Conservation (phyloP, 2,329 filamentous ascomycete species). For the Proliferodiscus dingleyae region DNA sequence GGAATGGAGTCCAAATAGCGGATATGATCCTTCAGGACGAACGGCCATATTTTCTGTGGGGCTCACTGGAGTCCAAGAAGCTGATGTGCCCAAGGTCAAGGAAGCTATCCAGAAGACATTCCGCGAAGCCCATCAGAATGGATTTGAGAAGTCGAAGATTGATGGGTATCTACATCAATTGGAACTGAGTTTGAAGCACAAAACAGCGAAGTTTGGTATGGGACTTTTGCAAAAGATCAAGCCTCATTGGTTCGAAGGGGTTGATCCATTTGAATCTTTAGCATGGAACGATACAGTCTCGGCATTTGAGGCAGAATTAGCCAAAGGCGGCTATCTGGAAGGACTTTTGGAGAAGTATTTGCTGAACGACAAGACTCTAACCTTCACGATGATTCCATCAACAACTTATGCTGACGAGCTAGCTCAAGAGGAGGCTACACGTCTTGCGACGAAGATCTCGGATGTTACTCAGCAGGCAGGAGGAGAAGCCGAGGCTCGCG, state of each 20-base stretch:
- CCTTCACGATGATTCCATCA: constrained; percentile 91
- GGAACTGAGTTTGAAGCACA: constrained; percentile 90
- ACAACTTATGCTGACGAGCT: constrained; percentile 69
- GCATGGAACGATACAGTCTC: constrained; percentile 87
- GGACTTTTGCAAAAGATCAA: constrained; percentile 83
- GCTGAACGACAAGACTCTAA: constrained; percentile 78
- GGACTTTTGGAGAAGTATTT: constrained; percentile 83
- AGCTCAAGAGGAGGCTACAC: constrained; percentile 68
- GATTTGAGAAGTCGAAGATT: constrained; percentile 86
- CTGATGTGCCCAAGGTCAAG: constrained; percentile 73
- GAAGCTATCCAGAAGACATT: constrained; percentile 69
- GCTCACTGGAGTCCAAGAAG: constrained; percentile 80
- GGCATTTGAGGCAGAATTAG: constrained; percentile 73
- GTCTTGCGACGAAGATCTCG: constrained; percentile 70
- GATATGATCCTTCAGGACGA: constrained; percentile 75
- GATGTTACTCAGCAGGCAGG: constrained; percentile 65
- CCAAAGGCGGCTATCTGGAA: constrained; percentile 76
- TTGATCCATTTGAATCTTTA: constrained; percentile 85
- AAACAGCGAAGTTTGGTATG: constrained; percentile 93
- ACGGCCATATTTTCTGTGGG: constrained; percentile 85
- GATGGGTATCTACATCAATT: constrained; percentile 91
- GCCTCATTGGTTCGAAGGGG: constrained; percentile 91
- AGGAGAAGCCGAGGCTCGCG: constrained; percentile 64
- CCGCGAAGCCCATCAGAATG: constrained; percentile 62
- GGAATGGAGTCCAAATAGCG: constrained; percentile 92